Base-by-base conservation (phyloP, 148 eudicot species). In the Camellia sinensis region DNA sequence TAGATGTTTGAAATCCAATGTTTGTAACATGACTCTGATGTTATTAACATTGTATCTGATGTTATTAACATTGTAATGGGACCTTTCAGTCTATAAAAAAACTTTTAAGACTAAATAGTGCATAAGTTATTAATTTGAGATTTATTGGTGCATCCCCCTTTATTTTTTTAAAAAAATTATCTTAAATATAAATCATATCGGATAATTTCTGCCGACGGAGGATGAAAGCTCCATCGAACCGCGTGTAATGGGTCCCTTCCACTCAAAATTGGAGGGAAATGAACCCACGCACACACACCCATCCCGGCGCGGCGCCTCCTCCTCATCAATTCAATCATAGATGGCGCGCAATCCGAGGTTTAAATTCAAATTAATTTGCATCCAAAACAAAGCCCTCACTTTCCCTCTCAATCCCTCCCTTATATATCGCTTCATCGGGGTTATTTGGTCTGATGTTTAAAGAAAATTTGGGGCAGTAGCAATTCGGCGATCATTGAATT, bases 391-490 rank as follows among this genome's bases (percentile, higher is more conserved):
- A 29, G 1, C 64, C 19, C 21, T 61, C 21, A 3, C 29, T 18
- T n/a, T 15, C 22, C 64, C 64, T 61, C 7, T 61, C 37, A 29
- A 29, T 29, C 37, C 37, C 37, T 29, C 61, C 61, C 61, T 9
- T 57, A 10, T 48, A 48, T 48, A 48, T 48, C 7, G 6, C 10
- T n/a, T 2, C 0, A 7, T 61, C 2, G 8, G 59, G 29, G 12
- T 22, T 18, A 7, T 37, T 64, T 21, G 14, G 62, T 40, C 46
- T 74, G 61, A 74, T 21, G 44, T 72, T 48, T 48, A 48, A 48
- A 84, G 89, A 74, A 84, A 77, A 50, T 60, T 77, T 64, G 78
- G 80, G 11, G 71, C 40, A 14, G 61, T 60, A 71, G 77, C 78
- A 57, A 48, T 71, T 59, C 80, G 12, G 6, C 76, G 7, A 5